Conservation (phyloP, 345 rosid genomes). For the Hibiscus trionum region DNA sequence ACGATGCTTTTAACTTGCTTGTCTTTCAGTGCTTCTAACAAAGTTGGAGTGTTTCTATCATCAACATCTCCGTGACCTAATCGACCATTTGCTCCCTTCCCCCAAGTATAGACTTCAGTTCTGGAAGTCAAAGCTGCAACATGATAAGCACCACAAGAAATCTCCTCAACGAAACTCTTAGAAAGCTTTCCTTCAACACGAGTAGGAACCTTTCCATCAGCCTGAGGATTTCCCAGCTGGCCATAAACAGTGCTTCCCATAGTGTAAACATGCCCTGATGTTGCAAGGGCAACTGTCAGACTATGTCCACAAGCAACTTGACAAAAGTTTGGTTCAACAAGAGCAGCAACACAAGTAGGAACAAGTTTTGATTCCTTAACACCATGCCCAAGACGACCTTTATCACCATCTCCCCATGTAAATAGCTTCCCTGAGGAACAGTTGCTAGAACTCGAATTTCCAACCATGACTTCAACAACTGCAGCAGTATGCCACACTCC, state of each 20-base stretch:
- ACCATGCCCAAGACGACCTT: conserved; percentile 95
- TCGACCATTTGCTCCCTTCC: conserved; percentile 95
- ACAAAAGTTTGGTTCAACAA: conserved; percentile 86
- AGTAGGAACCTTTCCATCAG: conserved; percentile 79
- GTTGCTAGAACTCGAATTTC: conserved; percentile 82
- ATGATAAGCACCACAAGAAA: conserved; percentile 95
- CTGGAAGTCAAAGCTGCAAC: conserved; percentile 87
- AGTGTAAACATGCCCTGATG: conserved; percentile 81
- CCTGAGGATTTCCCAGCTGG: conserved; percentile 84
- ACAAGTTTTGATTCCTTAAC: conserved; percentile 84
- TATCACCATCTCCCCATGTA: conserved; percentile 99
- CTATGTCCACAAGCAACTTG: conserved; percentile 97
- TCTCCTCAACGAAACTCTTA: conserved; percentile 83
- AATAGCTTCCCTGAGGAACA: conserved; percentile 91
- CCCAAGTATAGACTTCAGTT: conserved; percentile 95
- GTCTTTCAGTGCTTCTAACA: conserved; percentile 86
- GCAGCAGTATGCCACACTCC: conserved; percentile 95
- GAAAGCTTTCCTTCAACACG: conserved; percentile 87
- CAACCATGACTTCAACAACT: conserved; percentile 94
- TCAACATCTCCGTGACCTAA: conserved; percentile 88
- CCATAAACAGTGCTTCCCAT: conserved; percentile 98
- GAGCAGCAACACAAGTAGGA: conserved; percentile 96
- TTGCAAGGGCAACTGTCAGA: conserved; percentile 83
- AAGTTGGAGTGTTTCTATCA: conserved; percentile 69
- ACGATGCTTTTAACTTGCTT: conserved; percentile 91